These are phyloP conservation scores for Chalciporus chontae DNA, from an alignment of 768 basidiomycete genomes.

Conservation along the genomic window DNA sequence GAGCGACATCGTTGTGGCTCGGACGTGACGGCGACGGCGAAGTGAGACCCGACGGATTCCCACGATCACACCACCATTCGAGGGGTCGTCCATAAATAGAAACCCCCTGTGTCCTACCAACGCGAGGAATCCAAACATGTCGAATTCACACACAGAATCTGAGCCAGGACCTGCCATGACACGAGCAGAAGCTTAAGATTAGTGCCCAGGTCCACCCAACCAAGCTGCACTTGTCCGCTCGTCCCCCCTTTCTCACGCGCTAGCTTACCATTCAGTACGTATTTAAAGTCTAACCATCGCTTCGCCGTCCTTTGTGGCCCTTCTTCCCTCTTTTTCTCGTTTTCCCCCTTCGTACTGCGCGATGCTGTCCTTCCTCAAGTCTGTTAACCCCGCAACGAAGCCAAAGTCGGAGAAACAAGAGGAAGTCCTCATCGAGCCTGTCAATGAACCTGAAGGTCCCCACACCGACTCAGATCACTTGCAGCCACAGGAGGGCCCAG, in stretches of 20 bases:
- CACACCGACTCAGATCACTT: background rate
- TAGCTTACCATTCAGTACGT: constrained; percentile 25
- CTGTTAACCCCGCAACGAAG: constrained; percentile 6
- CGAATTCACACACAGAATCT: no score
- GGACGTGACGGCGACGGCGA: background rate
- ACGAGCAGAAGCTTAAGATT: no score
- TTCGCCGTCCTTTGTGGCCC: constrained; percentile 2
- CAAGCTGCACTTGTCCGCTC: background rate
- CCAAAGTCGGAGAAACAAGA: constrained; percentile 3
- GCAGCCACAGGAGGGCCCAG: constrained; percentile 1
- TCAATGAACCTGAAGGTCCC: constrained; percentile 1
- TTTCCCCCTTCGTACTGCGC: background rate
- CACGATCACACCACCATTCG: background rate
- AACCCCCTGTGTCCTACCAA: background rate
- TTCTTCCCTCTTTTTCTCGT: background rate
- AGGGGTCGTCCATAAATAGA: background rate
- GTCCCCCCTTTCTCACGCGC: constrained; percentile 27
- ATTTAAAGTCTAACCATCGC: constrained; percentile 18
- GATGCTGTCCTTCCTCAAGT: constrained; percentile 29
- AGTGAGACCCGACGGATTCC: background rate
- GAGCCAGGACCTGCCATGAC: no score
- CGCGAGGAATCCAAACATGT: background rate
- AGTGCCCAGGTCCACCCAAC: background rate
- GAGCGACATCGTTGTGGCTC: constrained; percentile 46
- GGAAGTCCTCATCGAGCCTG: background rate